phyloP scores from a whole-genome alignment of 2,329 filamentous ascomycete genomes.

The Fusarium buxicola region DNA sequence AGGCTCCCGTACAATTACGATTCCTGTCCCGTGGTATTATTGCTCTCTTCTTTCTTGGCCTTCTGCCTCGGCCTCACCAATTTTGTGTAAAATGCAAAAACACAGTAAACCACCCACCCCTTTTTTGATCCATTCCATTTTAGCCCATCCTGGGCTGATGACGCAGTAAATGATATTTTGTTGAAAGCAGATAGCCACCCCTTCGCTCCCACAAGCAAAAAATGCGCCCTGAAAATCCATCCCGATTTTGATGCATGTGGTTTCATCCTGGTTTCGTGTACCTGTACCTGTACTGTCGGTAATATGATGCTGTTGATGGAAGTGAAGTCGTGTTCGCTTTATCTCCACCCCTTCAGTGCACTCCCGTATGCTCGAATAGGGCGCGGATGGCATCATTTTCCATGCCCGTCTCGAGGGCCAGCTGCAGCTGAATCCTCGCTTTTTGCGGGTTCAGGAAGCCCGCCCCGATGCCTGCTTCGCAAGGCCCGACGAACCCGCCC shows the following conservation, averaged over 20 bases:
- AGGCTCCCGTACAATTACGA: constrained; percentile 4
- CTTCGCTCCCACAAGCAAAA: constrained; percentile 28
- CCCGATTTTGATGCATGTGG: constrained; percentile 26
- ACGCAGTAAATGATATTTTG: constrained; percentile 17
- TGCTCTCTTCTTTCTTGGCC: neutral
- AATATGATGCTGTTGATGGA: constrained; percentile 14
- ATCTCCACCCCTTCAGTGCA: constrained; percentile 35
- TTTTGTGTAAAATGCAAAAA: constrained; percentile 23
- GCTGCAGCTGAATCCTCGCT: constrained; percentile 63
- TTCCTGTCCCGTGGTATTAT: constrained; percentile 1
- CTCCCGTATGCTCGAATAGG: constrained; percentile 47
- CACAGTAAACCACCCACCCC: constrained; percentile 22
- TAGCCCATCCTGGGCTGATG: constrained; percentile 27
- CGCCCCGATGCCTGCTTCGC: constrained; percentile 54
- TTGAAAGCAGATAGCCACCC: constrained; percentile 36
- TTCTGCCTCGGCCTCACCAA: neutral
- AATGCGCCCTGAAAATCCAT: constrained; percentile 36
- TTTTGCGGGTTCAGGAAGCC: constrained; percentile 68
- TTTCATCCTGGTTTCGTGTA: constrained; percentile 23
- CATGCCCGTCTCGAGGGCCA: constrained; percentile 50
- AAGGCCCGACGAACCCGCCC: constrained; percentile 63
- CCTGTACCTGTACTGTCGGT: constrained; percentile 27
- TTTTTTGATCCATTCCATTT: constrained; percentile 23
- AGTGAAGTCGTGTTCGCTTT: constrained; percentile 12
- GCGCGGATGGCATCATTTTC: constrained; percentile 43